Percentiles rank a stretch among this genome's conserved stretches.
Conservation (phyloP, 352 stramenopile species). For the Aphanomyces astaci region DNA sequence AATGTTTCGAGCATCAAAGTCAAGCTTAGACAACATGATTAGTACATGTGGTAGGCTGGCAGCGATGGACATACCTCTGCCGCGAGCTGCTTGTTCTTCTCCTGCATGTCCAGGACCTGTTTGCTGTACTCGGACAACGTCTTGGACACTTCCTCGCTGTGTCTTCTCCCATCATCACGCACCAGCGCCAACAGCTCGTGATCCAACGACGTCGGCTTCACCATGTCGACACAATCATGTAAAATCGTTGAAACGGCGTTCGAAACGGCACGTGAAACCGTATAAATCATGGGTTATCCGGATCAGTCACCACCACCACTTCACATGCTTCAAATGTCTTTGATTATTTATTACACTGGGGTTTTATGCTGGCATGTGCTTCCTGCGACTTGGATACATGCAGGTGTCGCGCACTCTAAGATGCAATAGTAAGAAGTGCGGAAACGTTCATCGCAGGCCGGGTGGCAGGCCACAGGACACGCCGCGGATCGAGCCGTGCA, state of each 20-base stretch:
- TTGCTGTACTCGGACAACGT: conserved; percentile 65
- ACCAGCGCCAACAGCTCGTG: conserved; percentile 63
- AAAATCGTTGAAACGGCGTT: background rate
- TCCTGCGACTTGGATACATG: background rate
- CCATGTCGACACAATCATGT: background rate
- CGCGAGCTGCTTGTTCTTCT: conserved; percentile 68
- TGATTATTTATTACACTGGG: too few species aligned
- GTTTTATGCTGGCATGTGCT: background rate
- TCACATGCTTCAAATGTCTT: background rate
- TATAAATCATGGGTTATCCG: conserved; percentile 4
- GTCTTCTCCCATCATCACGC: conserved; percentile 63
- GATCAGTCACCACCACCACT: background rate
- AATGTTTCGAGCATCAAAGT: conserved; percentile 60
- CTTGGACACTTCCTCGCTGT: conserved; percentile 51
- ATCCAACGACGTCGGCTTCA: conserved; percentile 42
- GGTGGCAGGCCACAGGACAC: background rate
- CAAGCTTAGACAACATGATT: too few species aligned
- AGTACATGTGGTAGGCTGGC: too few species aligned
- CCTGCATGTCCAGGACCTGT: conserved; percentile 65
- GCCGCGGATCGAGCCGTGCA: background rate
- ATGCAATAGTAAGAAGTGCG: background rate
- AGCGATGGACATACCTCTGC: conserved; percentile 41
- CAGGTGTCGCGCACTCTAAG: background rate
- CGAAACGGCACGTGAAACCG: background rate
- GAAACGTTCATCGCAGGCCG: background rate